These are phyloP conservation scores for Xylariales sp. DNA, from an alignment of 2,329 filamentous ascomycete species.

Conservation along the genomic window DNA sequence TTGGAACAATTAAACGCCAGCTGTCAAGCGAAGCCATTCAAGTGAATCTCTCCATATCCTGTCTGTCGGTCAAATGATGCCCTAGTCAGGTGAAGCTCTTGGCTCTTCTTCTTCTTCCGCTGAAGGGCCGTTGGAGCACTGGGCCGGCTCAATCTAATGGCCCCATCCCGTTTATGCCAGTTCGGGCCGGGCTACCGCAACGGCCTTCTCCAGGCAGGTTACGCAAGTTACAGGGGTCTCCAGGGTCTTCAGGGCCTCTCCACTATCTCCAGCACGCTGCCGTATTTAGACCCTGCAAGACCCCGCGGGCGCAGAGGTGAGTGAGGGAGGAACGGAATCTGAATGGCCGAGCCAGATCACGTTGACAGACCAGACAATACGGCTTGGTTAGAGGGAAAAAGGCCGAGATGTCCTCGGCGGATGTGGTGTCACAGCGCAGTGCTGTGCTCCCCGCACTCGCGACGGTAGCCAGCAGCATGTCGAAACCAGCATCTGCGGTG, in stretches of 20 bases:
- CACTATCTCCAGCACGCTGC: constrained; percentile 1
- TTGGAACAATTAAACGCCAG: not conserved
- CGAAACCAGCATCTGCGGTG: constrained; percentile 7
- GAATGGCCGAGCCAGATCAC: constrained; percentile 28
- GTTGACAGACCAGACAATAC: not conserved
- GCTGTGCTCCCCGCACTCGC: constrained; percentile 23
- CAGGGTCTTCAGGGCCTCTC: not conserved
- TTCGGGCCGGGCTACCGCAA: constrained; percentile 28
- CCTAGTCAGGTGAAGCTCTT: not conserved
- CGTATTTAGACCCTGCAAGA: constrained; percentile 21
- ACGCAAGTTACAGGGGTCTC: constrained; percentile 2
- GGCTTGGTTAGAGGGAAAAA: constrained; percentile 16
- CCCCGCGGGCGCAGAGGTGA: constrained; percentile 23
- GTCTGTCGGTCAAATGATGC: not conserved
- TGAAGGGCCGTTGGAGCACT: constrained; percentile 19
- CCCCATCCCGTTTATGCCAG: no score
- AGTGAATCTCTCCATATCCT: not conserved
- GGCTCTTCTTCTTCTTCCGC: not conserved
- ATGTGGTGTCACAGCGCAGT: constrained; percentile 26
- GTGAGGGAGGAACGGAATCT: constrained; percentile 25
- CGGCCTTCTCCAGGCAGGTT: constrained; percentile 10
- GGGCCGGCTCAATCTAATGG: constrained; percentile 28
- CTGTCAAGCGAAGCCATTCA: not conserved
- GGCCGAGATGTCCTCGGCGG: constrained; percentile 28
- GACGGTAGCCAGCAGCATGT: constrained; percentile 11